A percentile compares a stretch with the other conserved stretches of the same genome.
phyloP scores from a whole-genome alignment of 2,329 filamentous ascomycete species.

The Xylariaceae sp. region DNA sequence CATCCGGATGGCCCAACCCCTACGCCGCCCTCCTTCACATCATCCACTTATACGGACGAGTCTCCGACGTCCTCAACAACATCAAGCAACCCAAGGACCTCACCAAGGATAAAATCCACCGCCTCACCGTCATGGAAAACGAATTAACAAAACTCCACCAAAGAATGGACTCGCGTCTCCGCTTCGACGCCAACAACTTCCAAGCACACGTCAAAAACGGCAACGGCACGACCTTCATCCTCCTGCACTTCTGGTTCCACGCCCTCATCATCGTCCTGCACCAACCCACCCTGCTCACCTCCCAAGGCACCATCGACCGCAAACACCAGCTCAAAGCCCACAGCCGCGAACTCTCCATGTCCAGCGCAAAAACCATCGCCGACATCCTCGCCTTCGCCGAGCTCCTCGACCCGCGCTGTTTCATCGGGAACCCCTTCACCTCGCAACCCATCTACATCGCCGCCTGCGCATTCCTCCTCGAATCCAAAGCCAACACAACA shows the following conservation, averaged over 20 bases:
- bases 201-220: conserved; percentile 75
- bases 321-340: conserved; percentile 72
- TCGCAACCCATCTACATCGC: conserved; percentile 90
- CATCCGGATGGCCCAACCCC: conserved; percentile 67
- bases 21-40: conserved; percentile 78
- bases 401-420: conserved; percentile 77
- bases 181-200: conserved; percentile 83
- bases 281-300: conserved; percentile 75
- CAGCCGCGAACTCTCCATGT: conserved; percentile 78
- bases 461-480: conserved; percentile 81
- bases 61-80: conserved; percentile 79
- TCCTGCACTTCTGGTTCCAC: conserved; percentile 86
- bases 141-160: conserved; percentile 70
- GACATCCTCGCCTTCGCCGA: conserved; percentile 85
- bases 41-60: conserved; percentile 77
- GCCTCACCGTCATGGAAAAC: conserved; percentile 71
- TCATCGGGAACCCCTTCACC: conserved; percentile 82
- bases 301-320: conserved; percentile 54
- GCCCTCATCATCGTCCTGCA: conserved; percentile 80
- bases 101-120: conserved; percentile 66
- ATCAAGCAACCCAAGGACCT: conserved; percentile 70
- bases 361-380: conserved; percentile 84
- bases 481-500: conserved; percentile 62
- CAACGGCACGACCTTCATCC: conserved; percentile 80
- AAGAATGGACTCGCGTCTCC: conserved; percentile 64